phyloP scores from a whole-genome alignment of 345 rosid genomes.

The Sonneratia alba region DNA sequence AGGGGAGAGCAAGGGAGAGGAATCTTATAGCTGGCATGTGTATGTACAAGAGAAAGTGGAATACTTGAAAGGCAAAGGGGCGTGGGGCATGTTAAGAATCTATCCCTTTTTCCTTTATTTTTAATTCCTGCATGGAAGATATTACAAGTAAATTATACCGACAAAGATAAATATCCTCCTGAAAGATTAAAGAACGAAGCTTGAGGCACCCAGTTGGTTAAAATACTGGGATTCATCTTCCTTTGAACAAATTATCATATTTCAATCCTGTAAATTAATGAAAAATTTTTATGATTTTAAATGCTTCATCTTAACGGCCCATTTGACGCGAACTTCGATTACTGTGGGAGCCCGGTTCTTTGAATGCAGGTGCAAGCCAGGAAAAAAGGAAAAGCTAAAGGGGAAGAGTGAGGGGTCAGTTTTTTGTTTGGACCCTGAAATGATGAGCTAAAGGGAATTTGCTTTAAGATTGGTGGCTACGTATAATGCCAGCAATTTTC shows the following conservation, averaged over 20 bases:
- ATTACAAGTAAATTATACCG: neutral
- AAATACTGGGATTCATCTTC: too few species aligned
- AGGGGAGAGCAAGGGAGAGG: constrained; percentile 24
- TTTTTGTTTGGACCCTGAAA: constrained; percentile 9
- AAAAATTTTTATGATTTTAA: too few species aligned
- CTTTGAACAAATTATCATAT: too few species aligned
- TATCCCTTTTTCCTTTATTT: constrained; percentile 4
- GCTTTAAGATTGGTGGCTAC: constrained; percentile 20
- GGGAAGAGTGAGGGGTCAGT: constrained; percentile 10
- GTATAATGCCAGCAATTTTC: constrained; percentile 3
- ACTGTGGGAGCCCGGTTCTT: too few species aligned
- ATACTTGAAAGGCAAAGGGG: constrained; percentile 36
- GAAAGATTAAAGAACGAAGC: constrained; percentile 11
- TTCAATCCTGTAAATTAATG: too few species aligned
- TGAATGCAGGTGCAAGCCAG: too few species aligned
- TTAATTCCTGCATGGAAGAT: constrained; percentile 1
- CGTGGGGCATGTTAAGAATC: constrained; percentile 69
- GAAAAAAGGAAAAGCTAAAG: neutral
- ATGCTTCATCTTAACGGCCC: too few species aligned
- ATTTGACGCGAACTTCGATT: too few species aligned
- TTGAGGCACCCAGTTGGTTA: too few species aligned
- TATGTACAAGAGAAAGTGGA: constrained; percentile 22
- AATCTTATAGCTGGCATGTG: constrained; percentile 30
- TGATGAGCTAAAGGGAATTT: constrained; percentile 21
- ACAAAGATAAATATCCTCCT: constrained; percentile 9